Evolutionary conservation across 163 green algal genomes (phyloP).

Genomic region (Chlorella variabilis): DNA sequence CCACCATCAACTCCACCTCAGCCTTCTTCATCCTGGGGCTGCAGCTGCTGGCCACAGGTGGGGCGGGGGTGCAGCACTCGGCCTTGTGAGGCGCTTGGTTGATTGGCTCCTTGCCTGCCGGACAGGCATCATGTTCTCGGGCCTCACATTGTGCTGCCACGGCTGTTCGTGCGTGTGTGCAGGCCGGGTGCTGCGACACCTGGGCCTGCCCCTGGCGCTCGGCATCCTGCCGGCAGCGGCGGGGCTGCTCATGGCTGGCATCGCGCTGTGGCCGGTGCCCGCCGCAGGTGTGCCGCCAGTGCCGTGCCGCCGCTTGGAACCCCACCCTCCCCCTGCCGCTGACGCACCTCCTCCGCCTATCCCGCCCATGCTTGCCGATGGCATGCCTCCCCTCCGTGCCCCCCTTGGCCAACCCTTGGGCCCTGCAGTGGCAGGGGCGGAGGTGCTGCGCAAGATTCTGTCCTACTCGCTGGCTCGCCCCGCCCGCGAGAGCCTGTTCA

Average conservation of each 20-base stretch:
- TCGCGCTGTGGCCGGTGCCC: conserved; percentile 46
- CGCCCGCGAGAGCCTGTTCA: conserved; percentile 83
- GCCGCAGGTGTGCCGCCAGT: neutral
- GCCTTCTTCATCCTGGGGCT: conserved; percentile 64
- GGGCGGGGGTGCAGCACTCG: neutral
- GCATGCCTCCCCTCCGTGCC: neutral
- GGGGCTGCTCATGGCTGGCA: conserved; percentile 45
- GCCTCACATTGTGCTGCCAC: too few relatives aligned
- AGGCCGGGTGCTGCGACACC: conserved; percentile 43
- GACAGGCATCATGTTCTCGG: too few relatives aligned
- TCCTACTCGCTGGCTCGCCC: conserved; percentile 72
- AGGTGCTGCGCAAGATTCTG: conserved; percentile 70
- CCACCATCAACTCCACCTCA: conserved; percentile 68
- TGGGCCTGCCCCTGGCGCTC: conserved; percentile 58
- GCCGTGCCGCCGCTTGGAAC: too few relatives aligned
- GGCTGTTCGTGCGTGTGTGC: too few relatives aligned
- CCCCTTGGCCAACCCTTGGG: neutral
- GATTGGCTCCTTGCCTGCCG: neutral
- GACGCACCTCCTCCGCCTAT: too few relatives aligned
- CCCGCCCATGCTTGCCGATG: too few relatives aligned
- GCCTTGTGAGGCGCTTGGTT: neutral
- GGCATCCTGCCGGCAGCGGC: conserved; percentile 33
- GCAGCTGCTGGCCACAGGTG: conserved; percentile 52
- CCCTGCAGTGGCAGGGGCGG: conserved; percentile 56
- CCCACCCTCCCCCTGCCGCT: too few relatives aligned